Conservation (phyloP, 805 yeast genomes). For the Suhomyces sp. region DNA sequence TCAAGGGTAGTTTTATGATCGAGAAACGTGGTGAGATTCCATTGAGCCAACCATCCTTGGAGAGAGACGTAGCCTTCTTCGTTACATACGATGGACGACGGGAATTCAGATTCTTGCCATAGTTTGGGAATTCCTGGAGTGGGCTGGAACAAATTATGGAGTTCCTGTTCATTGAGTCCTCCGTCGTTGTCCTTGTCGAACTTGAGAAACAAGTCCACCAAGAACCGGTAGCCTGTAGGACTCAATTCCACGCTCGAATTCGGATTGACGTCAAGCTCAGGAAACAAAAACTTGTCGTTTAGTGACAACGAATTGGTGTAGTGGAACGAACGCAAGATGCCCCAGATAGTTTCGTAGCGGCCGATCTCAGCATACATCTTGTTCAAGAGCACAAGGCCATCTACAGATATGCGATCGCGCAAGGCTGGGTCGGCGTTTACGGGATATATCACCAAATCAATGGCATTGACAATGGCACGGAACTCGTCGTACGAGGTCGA, state of each 20-base stretch:
- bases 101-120: conserved; percentile 86
- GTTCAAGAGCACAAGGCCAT: conserved; percentile 76
- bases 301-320: conserved; percentile 90
- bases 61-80: conserved; percentile 86
- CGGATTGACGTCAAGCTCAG: conserved; percentile 69
- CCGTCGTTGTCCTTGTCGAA: conserved; percentile 97
- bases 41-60: conserved; percentile 98
- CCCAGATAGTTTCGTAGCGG: conserved; percentile 97
- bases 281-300: conserved; percentile 74
- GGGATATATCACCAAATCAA: conserved; percentile 31
- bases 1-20: conserved; percentile 83
- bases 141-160: conserved; percentile 68
- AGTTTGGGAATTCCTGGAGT: conserved; percentile 90
- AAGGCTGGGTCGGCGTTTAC: not conserved
- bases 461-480: conserved; percentile 36
- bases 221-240: conserved; percentile 86
- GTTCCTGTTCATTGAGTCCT: conserved; percentile 75
- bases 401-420: conserved; percentile 57
- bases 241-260: conserved; percentile 85
- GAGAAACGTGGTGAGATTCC: conserved; percentile 93
- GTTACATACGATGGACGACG: conserved; percentile 82
- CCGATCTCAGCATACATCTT: conserved; percentile 86
- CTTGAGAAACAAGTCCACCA: conserved; percentile 82
- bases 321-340: conserved; percentile 79
- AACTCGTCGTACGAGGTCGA: conserved; percentile 25